phyloP scores from a whole-genome alignment of 257 asterid genomes.

The Buddleja alternifolia region DNA sequence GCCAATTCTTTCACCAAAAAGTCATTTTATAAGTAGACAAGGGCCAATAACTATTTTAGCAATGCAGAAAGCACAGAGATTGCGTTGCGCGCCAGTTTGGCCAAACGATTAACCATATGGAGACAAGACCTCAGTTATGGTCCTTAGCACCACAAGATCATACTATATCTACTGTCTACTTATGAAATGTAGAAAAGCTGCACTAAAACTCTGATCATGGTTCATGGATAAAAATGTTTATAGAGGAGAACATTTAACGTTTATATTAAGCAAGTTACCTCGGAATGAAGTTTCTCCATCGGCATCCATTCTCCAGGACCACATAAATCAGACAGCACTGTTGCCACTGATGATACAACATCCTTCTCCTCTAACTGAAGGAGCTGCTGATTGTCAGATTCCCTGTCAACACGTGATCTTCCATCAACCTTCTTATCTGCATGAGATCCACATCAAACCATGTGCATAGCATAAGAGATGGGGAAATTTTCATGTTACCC shows the following conservation, averaged over 20 bases:
- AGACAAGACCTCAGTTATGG: no score
- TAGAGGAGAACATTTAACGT: background rate
- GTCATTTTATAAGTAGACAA: no score
- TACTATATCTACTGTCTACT: no score
- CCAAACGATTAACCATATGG: no score
- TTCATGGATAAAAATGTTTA: background rate
- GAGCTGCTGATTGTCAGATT: conserved; percentile 83
- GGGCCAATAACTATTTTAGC: no score
- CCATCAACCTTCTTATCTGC: conserved; percentile 84
- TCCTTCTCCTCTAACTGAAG: conserved; percentile 87
- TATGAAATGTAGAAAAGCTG: no score
- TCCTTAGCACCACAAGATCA: no score
- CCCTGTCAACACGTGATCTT: conserved; percentile 73
- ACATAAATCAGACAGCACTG: conserved; percentile 82
- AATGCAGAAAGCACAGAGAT: no score
- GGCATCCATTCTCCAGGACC: conserved; percentile 99
- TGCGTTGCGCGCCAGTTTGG: no score
- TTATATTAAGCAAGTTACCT: conserved; percentile 45
- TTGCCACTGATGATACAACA: conserved; percentile 92
- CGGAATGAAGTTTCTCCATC: conserved; percentile 87
- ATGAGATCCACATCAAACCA: conserved; percentile 26
- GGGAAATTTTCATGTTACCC: background rate
- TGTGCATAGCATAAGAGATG: background rate
- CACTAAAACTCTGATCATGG: background rate
- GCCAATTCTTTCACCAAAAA: no score